Evolutionary conservation across 2,329 filamentous ascomycete species (phyloP), one percentile per base, ranked within the genome.

Genomic region (Aspergillaceae sp.): DNA sequence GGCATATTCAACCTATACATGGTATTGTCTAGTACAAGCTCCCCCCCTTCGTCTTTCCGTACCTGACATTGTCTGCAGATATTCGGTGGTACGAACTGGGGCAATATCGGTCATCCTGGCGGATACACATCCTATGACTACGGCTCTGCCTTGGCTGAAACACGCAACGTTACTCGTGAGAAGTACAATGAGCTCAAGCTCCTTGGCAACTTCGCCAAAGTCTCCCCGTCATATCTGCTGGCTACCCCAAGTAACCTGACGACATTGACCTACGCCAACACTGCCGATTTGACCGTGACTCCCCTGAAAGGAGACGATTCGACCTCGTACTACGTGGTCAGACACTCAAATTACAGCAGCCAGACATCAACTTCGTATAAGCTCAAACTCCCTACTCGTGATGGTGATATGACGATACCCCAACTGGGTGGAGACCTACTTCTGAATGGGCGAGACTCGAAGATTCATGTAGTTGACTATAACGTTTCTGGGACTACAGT

Each of bases 51-150:
- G 11, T 9, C 3, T 33, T 6, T 46, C 7, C 29, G 35, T 6
- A 26, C 1, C 19, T n/a, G 30, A 36, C 33, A 37, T 27, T 27
- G 7, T 40, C 2, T 29, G 32, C 10, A 78, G 77, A 82, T 77
- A 1, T 86, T 76, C 53, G 87, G 87, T 9, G 87, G 86, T 4
- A 90, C 86, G 0, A 92, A 91, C 60, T 91, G 86, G 87, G 86
- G 86, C 0, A 90, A 88, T 51, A 64, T 87, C 4, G 84, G 86
- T 0, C 79, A 87, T 53, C 75, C 82, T 7, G 82, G 80, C 7
- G 80, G 75, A 2, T 82, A 82, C 49, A 81, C 77, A 0, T 76
- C 72, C 3, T 82, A 82, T 56, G 78, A 83, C 55, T 82, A 81
- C 54, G 76, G 77, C 4, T 73, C 80, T 4, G 70, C 74, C 5